These are phyloP conservation scores for Russula lepida DNA, from an alignment of 768 basidiomycete species.

Conservation along the genomic window DNA sequence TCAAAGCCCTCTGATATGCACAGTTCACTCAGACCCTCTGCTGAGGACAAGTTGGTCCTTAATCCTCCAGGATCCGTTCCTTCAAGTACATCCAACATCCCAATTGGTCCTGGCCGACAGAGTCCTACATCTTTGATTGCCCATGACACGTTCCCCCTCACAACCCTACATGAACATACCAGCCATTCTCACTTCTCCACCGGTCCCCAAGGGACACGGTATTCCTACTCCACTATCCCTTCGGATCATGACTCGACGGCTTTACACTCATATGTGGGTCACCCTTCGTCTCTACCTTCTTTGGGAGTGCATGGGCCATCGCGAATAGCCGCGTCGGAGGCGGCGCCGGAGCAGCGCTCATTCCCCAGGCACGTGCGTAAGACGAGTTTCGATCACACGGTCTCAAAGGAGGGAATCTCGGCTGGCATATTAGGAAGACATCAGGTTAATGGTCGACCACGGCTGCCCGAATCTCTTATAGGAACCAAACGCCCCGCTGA, in stretches of 20 bases:
- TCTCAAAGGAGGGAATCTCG: conserved; percentile 57
- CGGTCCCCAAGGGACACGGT: conserved; percentile 5
- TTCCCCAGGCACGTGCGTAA: conserved; percentile 87
- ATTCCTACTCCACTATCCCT: conserved; percentile 10
- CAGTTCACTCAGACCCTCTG: conserved; percentile 31
- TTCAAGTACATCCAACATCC: conserved; percentile 23
- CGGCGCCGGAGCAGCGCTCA: conserved; percentile 36
- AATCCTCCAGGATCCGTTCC: conserved; percentile 16
- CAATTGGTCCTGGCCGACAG: conserved; percentile 26
- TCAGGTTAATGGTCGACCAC: conserved; percentile 72
- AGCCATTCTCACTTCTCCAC: conserved; percentile 1
- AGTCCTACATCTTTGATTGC: conserved; percentile 28
- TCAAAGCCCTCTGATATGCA: conserved; percentile 35
- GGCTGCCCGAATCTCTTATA: conserved; percentile 52
- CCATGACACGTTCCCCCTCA: conserved; percentile 13
- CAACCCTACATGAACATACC: conserved; percentile 18
- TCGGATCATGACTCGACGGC: conserved; percentile 2
- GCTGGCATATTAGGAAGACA: conserved; percentile 57
- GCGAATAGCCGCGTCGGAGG: conserved; percentile 28
- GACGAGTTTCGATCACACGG: conserved; percentile 92
- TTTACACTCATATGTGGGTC: conserved; percentile 20
- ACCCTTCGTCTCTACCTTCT: conserved; percentile 69
- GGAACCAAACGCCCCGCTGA: conserved; percentile 78
- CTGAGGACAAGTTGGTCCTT: conserved; percentile 20
- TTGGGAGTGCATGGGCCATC: conserved; percentile 55